Evolutionary conservation across 768 basidiomycete genomes (phyloP), one percentile per base, ranked within the genome.

Genomic region (Lactarius hengduanensis): DNA sequence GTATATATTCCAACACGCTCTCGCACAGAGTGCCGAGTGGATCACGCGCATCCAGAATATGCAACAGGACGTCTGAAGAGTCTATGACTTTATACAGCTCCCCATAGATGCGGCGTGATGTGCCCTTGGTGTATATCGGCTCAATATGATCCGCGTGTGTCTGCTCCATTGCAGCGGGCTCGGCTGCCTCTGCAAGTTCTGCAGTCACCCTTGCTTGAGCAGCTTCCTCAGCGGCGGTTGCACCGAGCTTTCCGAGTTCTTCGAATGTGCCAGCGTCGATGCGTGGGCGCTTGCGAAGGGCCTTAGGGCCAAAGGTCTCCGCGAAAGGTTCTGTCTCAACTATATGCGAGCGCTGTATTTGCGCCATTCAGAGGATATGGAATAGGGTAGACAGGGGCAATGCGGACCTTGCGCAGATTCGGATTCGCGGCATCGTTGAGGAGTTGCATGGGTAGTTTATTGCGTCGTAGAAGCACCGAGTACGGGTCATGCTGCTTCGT

Each of bases 71-170:
- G 74, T 99, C 96, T 8, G 94, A 96, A 2, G 96, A 99, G 76
- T 99, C 97, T 74, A 99, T 94, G 70, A 99, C 96, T 77, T 99
- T 99, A 84, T 99, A 98, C 8, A 98, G 81, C 76, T 99, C 96
- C 66, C 95, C 96, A 78, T 97, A 98, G 67, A 99, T 99, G 26
- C 96, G 88, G 41, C 91, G 83, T 13, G 94, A 96, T 1, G 96
- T 98, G 43, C 96, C 96, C 77, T 98, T 98, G 59, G 90, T 86
- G 73, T 94, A 97, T 65, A 96, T 94, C 11, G 95, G 94, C 71
- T 96, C 95, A 71, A 89, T 87, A 72, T 85, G 83, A 72, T 92
- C 90, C 1, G 91, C 89, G 69, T 93, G 89, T 0, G 88, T 89
- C 61, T 55, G 73, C 45, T 82, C 81, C 62, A 81, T 79, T 64